These are phyloP conservation scores for Houttuynia cordata DNA, from an alignment of 164 flowering plant genomes.

Conservation along the genomic window DNA sequence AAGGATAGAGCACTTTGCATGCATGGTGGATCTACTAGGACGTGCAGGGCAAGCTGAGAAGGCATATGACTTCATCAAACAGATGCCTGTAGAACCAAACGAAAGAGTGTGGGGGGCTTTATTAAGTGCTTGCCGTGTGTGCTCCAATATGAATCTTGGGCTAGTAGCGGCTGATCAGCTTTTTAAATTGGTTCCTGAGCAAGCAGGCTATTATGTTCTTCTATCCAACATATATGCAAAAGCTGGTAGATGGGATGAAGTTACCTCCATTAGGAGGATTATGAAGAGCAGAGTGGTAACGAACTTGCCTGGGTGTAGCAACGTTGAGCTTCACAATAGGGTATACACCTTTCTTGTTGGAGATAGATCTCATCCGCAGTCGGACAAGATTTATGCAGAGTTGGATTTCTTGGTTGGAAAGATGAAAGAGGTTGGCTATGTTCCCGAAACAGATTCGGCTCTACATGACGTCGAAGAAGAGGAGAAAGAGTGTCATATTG, in stretches of 20 bases:
- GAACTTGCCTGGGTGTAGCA: constrained; percentile 11
- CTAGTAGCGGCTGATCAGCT: constrained; percentile 11
- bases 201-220: constrained; percentile 13
- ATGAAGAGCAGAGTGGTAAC: constrained; percentile 10
- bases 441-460: constrained; percentile 8
- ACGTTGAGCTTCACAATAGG: constrained; percentile 7
- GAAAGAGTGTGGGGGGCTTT: constrained; percentile 16
- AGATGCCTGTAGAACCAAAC: constrained; percentile 12
- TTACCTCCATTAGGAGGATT: constrained; percentile 9
- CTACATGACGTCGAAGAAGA: constrained; percentile 14
- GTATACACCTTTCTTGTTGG: constrained; percentile 16
- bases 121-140: constrained; percentile 13
- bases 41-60: constrained; percentile 11
- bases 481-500: constrained; percentile 11
- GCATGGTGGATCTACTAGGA: constrained; percentile 13
- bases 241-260: constrained; percentile 16
- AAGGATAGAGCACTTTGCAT: constrained; percentile 12
- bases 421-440: constrained; percentile 12
- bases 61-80: constrained; percentile 10
- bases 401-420: constrained; percentile 8
- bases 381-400: constrained; percentile 8
- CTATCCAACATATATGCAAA: constrained; percentile 13
- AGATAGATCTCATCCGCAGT: constrained; percentile 14
- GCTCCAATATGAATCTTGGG: constrained; percentile 8
- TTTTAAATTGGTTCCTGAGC: constrained; percentile 12